Conservation (phyloP, 805 yeast species). For the Saturnispora kantuleensis region DNA sequence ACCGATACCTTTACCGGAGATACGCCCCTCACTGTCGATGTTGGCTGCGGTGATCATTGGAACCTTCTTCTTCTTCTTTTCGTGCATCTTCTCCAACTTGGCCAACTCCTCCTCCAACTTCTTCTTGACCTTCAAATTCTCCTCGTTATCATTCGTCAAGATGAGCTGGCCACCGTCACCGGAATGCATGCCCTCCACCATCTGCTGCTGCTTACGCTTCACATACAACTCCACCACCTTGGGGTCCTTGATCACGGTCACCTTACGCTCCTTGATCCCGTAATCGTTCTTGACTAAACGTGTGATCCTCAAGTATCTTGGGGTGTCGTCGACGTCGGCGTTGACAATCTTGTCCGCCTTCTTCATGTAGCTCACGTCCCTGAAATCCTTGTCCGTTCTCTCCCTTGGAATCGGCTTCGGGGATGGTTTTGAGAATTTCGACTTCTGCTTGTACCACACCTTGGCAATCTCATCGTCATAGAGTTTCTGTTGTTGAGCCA, state of each 20-base stretch:
- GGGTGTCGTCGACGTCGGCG: slow-evolving; percentile 24
- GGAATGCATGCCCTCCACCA: slow-evolving; percentile 32
- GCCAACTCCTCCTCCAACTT: slow-evolving; percentile 77
- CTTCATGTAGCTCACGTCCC: slow-evolving; percentile 29
- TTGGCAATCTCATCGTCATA: slow-evolving; percentile 84
- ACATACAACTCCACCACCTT: slow-evolving; percentile 80
- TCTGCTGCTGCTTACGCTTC: slow-evolving; percentile 35
- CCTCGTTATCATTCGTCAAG: slow-evolving; percentile 76
- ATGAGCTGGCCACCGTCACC: slow-evolving; percentile 55
- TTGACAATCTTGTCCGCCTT: slow-evolving; percentile 25
- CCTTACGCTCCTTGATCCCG: slow-evolving; percentile 73
- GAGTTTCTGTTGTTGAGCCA: slow-evolving; percentile 77
- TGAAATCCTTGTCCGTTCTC: slow-evolving; percentile 17
- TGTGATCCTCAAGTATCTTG: slow-evolving; percentile 46
- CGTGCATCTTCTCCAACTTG: slow-evolving; percentile 67
- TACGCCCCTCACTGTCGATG: slow-evolving; percentile 28
- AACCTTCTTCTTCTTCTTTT: slow-evolving; percentile 30
- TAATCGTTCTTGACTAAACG: slow-evolving; percentile 76
- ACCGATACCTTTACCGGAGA: slow-evolving; percentile 61
- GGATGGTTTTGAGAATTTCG: slow-evolving; percentile 36
- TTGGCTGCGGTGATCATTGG: slow-evolving; percentile 26
- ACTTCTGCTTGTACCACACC: slow-evolving; percentile 82
- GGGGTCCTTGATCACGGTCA: slow-evolving; percentile 74
- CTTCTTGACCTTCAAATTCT: slow-evolving; percentile 66
- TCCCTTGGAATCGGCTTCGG: slow-evolving; percentile 19